Evolutionary conservation across 2,329 filamentous ascomycete species (phyloP).

Genomic region (Xylariaceae sp.): DNA sequence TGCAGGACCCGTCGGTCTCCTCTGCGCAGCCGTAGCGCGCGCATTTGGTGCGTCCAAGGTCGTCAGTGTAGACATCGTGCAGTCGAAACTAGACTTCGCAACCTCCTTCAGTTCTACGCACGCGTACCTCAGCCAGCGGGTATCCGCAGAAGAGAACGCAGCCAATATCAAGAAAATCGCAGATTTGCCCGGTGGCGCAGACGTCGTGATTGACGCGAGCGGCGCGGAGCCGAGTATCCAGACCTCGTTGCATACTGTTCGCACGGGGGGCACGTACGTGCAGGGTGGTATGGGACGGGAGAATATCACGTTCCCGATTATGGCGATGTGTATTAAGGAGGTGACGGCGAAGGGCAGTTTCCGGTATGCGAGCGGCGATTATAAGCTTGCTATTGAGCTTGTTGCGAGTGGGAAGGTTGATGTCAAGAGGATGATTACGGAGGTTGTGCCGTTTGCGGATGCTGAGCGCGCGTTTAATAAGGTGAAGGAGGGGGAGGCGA

Average conservation of each 20-base stretch:
- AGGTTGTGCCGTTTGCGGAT: conserved; percentile 70
- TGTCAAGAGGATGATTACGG: conserved; percentile 76
- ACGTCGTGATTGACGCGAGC: conserved; percentile 74
- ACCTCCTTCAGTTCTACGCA: conserved; percentile 66
- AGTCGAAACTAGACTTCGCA: conserved; percentile 74
- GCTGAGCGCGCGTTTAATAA: conserved; percentile 84
- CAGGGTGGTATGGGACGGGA: conserved; percentile 86
- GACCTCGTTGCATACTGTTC: conserved; percentile 64
- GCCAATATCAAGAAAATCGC: conserved; percentile 58
- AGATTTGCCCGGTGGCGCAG: conserved; percentile 61
- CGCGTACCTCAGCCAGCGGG: conserved; percentile 58
- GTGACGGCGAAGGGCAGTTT: conserved; percentile 82
- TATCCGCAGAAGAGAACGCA: conserved; percentile 68
- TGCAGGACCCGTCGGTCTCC: conserved; percentile 78
- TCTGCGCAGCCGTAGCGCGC: conserved; percentile 80
- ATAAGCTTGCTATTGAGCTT: conserved; percentile 74
- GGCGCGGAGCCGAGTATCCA: conserved; percentile 77
- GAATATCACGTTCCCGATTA: conserved; percentile 88
- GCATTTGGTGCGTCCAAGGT: conserved; percentile 82
- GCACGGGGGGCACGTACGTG: conserved; percentile 69
- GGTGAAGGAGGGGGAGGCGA: conserved; percentile 76
- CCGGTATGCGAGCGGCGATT: conserved; percentile 84
- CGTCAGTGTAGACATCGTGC: conserved; percentile 83
- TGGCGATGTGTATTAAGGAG: conserved; percentile 85
- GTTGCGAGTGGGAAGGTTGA: conserved; percentile 68